Conservation (phyloP, 805 yeast genomes). For the Saccharomycopsis oosterbeekiorum region DNA sequence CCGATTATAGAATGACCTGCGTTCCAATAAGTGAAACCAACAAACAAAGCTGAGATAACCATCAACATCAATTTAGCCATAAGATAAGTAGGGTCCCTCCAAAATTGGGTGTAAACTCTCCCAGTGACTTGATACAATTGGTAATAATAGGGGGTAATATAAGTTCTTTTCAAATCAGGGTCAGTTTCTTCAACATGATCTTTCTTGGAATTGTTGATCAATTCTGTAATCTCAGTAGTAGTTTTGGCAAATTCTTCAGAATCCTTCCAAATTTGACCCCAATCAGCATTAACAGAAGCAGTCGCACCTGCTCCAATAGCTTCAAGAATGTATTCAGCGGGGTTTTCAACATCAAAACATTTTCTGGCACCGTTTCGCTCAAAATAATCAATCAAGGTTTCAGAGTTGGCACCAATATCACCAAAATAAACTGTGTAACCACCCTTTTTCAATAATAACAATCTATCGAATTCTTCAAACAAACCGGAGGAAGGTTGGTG, state of each 20-base stretch:
- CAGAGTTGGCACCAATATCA: constrained; percentile 48
- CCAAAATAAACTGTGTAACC: constrained; percentile 54
- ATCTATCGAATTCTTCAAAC: constrained; percentile 37
- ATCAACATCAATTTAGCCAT: constrained; percentile 47
- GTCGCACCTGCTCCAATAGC: constrained; percentile 79
- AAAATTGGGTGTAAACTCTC: constrained; percentile 37
- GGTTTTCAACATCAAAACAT: constrained; percentile 48
- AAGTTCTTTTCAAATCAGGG: constrained; percentile 23
- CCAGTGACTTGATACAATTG: constrained; percentile 34
- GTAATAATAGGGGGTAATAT: constrained; percentile 37
- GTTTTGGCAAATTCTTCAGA: constrained; percentile 30
- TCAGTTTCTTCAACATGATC: constrained; percentile 15
- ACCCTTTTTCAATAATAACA: constrained; percentile 39
- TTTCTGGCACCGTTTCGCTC: constrained; percentile 58
- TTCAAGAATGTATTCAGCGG: constrained; percentile 68
- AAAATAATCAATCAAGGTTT: constrained; percentile 46
- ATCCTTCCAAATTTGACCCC: constrained; percentile 50
- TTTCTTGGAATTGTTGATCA: constrained; percentile 16
- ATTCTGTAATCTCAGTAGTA: constrained; percentile 24
- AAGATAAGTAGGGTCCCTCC: constrained; percentile 56
- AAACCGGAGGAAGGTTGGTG: constrained; percentile 47
- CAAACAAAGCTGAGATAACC: constrained; percentile 47
- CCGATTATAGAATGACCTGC: constrained; percentile 43
- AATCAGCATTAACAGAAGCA: constrained; percentile 42
- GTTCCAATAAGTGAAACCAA: constrained; percentile 65